Evolutionary conservation across 306 rosid species (phyloP).

Genomic region (Trifolium subterraneum): DNA sequence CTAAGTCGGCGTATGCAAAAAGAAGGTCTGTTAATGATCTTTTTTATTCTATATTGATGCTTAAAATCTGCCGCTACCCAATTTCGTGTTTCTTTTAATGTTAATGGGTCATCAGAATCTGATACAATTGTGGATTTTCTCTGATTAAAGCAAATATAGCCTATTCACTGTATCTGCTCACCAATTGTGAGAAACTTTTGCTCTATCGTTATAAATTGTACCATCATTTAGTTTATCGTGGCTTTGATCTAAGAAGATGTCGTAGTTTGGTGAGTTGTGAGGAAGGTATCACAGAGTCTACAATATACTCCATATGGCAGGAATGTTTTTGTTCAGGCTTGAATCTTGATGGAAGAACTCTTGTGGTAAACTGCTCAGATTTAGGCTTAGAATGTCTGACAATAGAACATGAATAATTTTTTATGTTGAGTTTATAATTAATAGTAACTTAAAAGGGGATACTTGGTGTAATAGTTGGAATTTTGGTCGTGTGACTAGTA

Average conservation of each 20-base stretch:
- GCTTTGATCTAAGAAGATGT: constrained; percentile 26
- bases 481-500: neutral
- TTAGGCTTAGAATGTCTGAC: constrained; percentile 1
- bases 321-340: neutral
- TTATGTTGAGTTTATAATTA: constrained; percentile 4
- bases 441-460: constrained; percentile 18
- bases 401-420: neutral
- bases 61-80: constrained; percentile 37
- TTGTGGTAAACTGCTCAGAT: constrained; percentile 18
- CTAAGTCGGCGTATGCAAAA: constrained; percentile 95
- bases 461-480: neutral
- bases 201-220: constrained; percentile 16
- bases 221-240: constrained; percentile 25
- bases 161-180: constrained; percentile 35
- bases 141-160: constrained; percentile 24
- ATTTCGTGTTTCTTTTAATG: neutral
- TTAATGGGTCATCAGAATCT: constrained; percentile 16
- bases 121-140: constrained; percentile 25
- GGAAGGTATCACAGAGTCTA: constrained; percentile 14
- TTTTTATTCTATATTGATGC: constrained; percentile 35
- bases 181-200: no score
- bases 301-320: neutral
- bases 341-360: constrained; percentile 2
- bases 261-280: constrained; percentile 17
- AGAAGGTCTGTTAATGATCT: constrained; percentile 60